These are phyloP conservation scores for Hemisphaericaspora lyxosophila DNA, from an alignment of 1,139 yeast genomes.

Conservation along the genomic window DNA sequence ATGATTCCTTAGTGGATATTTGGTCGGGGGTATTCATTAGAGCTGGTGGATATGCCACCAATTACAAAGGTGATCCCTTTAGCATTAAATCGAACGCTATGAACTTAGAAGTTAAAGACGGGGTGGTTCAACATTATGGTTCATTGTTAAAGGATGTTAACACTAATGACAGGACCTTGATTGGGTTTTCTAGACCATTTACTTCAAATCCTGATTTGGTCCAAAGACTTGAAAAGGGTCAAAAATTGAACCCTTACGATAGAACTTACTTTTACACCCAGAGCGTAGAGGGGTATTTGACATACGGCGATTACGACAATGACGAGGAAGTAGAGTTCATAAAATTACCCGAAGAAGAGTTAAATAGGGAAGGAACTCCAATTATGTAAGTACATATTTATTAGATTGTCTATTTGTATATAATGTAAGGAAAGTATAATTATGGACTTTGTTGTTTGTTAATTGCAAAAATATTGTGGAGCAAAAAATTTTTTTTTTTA, in stretches of 20 bases:
- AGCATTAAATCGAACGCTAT: conserved; percentile 17
- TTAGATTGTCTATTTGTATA: no score
- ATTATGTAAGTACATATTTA: no score
- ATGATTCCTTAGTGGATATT: conserved; percentile 12
- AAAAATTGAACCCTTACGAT: conserved; percentile 20
- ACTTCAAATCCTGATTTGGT: conserved; percentile 52
- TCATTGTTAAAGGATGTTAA: conserved; percentile 15
- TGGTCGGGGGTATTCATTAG: conserved; percentile 17
- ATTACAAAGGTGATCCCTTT: conserved; percentile 15
- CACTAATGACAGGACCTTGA: conserved; percentile 32
- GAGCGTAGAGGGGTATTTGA: conserved; percentile 23
- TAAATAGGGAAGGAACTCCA: conserved; percentile 9
- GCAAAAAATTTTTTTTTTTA: no score
- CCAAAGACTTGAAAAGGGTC: conserved; percentile 26
- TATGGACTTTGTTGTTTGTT: no score
- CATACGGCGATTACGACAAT: conserved; percentile 13
- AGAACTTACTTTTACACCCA: conserved; percentile 23
- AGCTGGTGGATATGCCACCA: conserved; percentile 19
- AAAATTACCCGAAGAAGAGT: conserved; percentile 8
- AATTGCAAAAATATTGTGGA: no score
- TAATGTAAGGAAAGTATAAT: no score
- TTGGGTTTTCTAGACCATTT: conserved; percentile 47
- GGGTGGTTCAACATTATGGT: conserved; percentile 12
- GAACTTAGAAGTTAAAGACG: conserved; percentile 13
- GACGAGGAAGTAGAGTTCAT: conserved; percentile 9